Percentiles rank a stretch among this genome's conserved stretches.
These are phyloP conservation scores for Gomphus sp. DNA, from an alignment of 1,284 basidiomycete genomes.

Conservation along the genomic window DNA sequence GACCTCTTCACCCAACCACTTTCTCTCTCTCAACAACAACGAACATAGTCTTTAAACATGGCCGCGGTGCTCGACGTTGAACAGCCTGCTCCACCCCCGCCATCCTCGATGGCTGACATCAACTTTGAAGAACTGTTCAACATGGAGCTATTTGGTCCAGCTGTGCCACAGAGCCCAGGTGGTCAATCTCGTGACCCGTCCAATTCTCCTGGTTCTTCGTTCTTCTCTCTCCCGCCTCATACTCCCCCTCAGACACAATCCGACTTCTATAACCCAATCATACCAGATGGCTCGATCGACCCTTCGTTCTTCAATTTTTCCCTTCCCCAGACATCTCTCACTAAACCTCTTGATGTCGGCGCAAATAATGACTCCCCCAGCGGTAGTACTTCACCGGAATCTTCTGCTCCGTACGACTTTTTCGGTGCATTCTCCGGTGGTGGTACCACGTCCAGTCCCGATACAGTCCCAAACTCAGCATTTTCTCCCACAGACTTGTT, in stretches of 20 bases:
- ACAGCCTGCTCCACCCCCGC: slow-evolving; percentile 7
- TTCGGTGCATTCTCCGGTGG: slow-evolving; percentile 18
- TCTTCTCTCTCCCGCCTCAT: slow-evolving; percentile 18
- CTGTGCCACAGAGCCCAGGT: slow-evolving; percentile 17
- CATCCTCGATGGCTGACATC: slow-evolving; percentile 10
- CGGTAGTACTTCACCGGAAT: slow-evolving; percentile 17
- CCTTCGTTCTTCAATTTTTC: slow-evolving; percentile 31
- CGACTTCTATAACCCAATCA: slow-evolving; percentile 15
- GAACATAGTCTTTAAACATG: slow-evolving; percentile 7
- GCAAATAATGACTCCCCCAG: slow-evolving; percentile 15
- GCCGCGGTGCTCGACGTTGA: slow-evolving; percentile 11
- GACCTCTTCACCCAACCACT: too few relatives aligned
- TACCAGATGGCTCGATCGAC: slow-evolving; percentile 16
- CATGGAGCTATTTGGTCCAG: slow-evolving; percentile 29
- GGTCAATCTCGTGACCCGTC: slow-evolving; percentile 18
- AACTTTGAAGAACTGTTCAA: slow-evolving; percentile 43
- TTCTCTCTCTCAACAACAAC: too few relatives aligned
- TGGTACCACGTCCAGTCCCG: slow-evolving; percentile 11
- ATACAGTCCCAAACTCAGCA: slow-evolving; percentile 15
- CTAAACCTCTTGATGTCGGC: slow-evolving; percentile 30
- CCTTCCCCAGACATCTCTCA: slow-evolving; percentile 23
- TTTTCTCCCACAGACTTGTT: slow-evolving; percentile 22
- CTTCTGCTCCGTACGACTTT: slow-evolving; percentile 31
- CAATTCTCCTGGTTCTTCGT: slow-evolving; percentile 29
- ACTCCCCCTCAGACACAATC: slow-evolving; percentile 21